These are phyloP conservation scores for Allantophomopsis cytisporea DNA, from an alignment of 2,329 filamentous ascomycete genomes.

Conservation along the genomic window DNA sequence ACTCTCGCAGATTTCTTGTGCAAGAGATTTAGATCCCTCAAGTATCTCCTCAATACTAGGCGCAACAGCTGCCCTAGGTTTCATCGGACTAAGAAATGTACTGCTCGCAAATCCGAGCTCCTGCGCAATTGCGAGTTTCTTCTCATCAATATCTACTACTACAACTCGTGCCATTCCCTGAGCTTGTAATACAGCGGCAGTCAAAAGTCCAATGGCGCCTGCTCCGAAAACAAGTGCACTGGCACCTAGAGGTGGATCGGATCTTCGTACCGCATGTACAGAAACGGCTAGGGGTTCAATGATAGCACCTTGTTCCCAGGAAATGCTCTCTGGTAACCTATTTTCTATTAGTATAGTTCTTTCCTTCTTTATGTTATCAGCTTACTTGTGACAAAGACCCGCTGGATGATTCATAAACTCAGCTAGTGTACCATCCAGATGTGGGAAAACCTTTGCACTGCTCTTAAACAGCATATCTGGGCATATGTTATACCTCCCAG, in stretches of 20 bases:
- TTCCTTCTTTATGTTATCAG: not conserved
- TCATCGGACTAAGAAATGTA: constrained; percentile 17
- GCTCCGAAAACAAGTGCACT: constrained; percentile 82
- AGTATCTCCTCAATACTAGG: constrained; percentile 17
- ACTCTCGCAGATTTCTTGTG: constrained; percentile 26
- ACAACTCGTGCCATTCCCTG: constrained; percentile 80
- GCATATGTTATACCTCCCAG: constrained; percentile 91
- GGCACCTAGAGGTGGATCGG: constrained; percentile 66
- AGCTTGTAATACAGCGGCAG: constrained; percentile 30
- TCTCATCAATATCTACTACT: constrained; percentile 87
- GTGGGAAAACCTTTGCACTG: constrained; percentile 19
- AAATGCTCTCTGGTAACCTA: constrained; percentile 50
- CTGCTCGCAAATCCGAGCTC: constrained; percentile 16
- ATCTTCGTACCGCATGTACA: constrained; percentile 75
- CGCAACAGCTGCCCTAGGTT: constrained; percentile 4
- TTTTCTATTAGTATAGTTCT: constrained; percentile 1
- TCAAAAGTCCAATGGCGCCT: constrained; percentile 70
- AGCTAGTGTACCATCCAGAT: constrained; percentile 20
- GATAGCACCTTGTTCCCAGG: constrained; percentile 78
- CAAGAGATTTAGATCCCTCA: constrained; percentile 20
- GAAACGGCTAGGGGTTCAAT: constrained; percentile 85
- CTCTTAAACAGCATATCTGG: constrained; percentile 32
- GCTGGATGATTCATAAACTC: constrained; percentile 71
- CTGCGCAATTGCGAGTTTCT: constrained; percentile 66
- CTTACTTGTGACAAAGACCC: constrained; percentile 79